phyloP scores from a whole-genome alignment of 495 filamentous ascomycete genomes.

The Penicillium egyptiacum region DNA sequence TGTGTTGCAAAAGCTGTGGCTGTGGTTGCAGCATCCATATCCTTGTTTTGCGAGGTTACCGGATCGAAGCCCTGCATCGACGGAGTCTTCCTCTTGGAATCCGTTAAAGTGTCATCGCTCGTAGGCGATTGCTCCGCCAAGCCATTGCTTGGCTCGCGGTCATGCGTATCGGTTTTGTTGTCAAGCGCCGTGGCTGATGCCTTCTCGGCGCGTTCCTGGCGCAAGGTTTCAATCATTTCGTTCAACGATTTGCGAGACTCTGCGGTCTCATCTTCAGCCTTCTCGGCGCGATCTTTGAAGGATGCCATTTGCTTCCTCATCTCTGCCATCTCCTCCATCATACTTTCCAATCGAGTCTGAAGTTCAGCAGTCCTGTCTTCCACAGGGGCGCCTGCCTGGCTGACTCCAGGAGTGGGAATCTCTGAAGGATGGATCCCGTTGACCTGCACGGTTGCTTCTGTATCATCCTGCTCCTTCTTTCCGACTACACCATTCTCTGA shows the following conservation, averaged over 20 bases:
- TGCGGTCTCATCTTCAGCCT: conserved; percentile 71
- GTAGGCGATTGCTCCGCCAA: conserved; percentile 2
- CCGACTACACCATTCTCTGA: conserved; percentile 16
- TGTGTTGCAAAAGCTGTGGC: conserved; percentile 43
- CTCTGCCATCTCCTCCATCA: conserved; percentile 80
- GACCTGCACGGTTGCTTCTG: conserved; percentile 15
- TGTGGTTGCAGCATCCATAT: conserved; percentile 41
- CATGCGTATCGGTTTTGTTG: conserved; percentile 8
- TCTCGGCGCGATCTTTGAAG: conserved; percentile 75
- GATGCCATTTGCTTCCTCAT: conserved; percentile 76
- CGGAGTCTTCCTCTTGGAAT: conserved; percentile 20
- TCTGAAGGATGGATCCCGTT: conserved; percentile 20
- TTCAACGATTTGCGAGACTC: conserved; percentile 69
- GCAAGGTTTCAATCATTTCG: conserved; percentile 85
- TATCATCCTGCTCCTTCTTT: conserved; percentile 12
- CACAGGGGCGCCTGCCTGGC: conserved; percentile 29
- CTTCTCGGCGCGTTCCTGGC: conserved; percentile 57
- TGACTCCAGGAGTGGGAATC: conserved; percentile 35
- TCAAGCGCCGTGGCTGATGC: conserved; percentile 5
- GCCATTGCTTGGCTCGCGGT: conserved; percentile 9
- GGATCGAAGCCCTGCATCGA: conserved; percentile 26
- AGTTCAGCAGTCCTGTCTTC: conserved; percentile 45
- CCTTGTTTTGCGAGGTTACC: conserved; percentile 32
- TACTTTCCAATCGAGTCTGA: conserved; percentile 72
- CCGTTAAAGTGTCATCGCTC: conserved; percentile 13